Conservation (phyloP, 2,329 filamentous ascomycete species). For the Ophiostoma novo-ulmi region DNA sequence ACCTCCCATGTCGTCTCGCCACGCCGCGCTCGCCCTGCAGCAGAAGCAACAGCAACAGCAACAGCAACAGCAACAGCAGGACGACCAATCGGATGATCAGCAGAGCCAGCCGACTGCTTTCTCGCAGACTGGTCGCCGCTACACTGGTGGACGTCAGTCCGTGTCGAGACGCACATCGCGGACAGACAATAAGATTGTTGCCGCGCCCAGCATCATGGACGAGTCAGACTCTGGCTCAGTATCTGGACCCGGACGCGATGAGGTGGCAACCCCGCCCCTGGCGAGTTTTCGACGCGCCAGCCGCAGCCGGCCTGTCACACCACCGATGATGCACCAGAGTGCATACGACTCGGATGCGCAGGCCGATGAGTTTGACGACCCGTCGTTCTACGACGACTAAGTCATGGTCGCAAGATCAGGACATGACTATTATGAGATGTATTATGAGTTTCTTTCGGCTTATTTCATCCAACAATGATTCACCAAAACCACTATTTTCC, state of each 20-base stretch:
- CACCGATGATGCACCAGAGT: constrained; percentile 56
- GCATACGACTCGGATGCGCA: constrained; percentile 59
- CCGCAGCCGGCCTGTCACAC: constrained; percentile 46
- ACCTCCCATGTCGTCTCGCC: constrained; percentile 66
- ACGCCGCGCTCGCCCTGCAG: constrained; percentile 46
- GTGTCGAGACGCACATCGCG: constrained; percentile 28
- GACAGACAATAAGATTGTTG: constrained; percentile 40
- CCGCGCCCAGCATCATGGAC: constrained; percentile 19
- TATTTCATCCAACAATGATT: constrained; percentile 6
- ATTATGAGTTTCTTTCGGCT: constrained; percentile 2
- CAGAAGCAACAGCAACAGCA: constrained; percentile 42
- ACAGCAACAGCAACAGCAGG: constrained; percentile 44
- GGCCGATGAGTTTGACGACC: constrained; percentile 55
- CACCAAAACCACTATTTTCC: neutral
- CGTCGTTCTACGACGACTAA: constrained; percentile 52
- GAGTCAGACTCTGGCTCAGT: constrained; percentile 10
- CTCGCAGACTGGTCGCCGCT: constrained; percentile 54
- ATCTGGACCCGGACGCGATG: constrained; percentile 23
- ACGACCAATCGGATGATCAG: constrained; percentile 24
- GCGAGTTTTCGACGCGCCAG: constrained; percentile 35
- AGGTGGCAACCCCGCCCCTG: constrained; percentile 39
- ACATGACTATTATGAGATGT: neutral
- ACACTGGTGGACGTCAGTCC: constrained; percentile 44
- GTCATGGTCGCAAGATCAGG: neutral
- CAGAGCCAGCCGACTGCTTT: constrained; percentile 55